Percentiles rank a stretch among this genome's conserved stretches.
These are phyloP conservation scores for Saksenaea vasiformis DNA, from an alignment of 371 early-diverging fungal species.

Conservation along the genomic window DNA sequence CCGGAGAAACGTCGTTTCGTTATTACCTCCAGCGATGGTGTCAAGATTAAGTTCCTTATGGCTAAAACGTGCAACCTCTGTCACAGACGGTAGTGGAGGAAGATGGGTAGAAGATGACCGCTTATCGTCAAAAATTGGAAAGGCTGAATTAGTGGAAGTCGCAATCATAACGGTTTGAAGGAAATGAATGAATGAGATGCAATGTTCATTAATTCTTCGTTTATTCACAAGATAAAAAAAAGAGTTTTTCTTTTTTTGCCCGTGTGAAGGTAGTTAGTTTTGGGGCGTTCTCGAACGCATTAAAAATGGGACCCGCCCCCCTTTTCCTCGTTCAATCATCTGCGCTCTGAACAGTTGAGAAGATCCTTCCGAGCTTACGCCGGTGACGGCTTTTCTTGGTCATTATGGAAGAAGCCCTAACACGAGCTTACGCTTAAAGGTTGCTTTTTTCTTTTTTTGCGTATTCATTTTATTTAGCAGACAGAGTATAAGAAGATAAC, in stretches of 20 bases:
- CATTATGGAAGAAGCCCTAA: too few relatives aligned
- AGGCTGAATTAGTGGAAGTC: not conserved
- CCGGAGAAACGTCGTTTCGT: not conserved
- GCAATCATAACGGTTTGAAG: not conserved
- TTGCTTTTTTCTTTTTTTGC: too few relatives aligned
- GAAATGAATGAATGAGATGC: not conserved
- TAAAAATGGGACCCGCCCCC: not conserved
- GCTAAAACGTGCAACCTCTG: not conserved
- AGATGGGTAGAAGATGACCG: not conserved
- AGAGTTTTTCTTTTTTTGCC: not conserved
- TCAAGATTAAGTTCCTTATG: not conserved
- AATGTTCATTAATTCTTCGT: not conserved
- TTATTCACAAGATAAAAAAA: not conserved
- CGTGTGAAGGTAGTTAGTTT: not conserved
- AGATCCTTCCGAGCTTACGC: too few relatives aligned
- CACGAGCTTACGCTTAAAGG: too few relatives aligned
- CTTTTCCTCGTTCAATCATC: too few relatives aligned
- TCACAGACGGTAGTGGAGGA: not conserved
- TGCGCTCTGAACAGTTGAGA: too few relatives aligned
- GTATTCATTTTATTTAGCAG: too few relatives aligned
- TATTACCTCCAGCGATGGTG: not conserved
- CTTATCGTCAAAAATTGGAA: not conserved
- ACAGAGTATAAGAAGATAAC: too few relatives aligned
- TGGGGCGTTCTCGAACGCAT: conserved; percentile 1
- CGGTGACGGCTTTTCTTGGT: too few relatives aligned